These are phyloP conservation scores for Ogataea henricii DNA, from an alignment of 805 yeast species.

Conservation along the genomic window DNA sequence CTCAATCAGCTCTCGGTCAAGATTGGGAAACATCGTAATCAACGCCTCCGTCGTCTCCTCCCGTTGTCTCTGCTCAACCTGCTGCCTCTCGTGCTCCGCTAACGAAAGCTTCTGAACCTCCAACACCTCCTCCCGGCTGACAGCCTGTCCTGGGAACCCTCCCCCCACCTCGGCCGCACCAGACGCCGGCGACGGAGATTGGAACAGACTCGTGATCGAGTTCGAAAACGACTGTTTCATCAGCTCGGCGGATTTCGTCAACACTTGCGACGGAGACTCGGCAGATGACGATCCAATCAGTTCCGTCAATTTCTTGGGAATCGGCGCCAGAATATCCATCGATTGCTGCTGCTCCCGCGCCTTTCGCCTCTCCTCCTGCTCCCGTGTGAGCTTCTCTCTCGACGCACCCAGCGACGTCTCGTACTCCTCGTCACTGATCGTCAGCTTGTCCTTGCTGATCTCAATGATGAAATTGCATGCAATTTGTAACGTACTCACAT, in stretches of 20 bases:
- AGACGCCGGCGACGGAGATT: slow-evolving; percentile 19
- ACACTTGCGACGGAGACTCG: slow-evolving; percentile 37
- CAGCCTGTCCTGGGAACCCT: slow-evolving; percentile 2
- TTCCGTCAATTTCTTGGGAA: slow-evolving; percentile 29
- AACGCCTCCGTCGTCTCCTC: slow-evolving; percentile 51
- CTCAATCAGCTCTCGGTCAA: slow-evolving; percentile 66
- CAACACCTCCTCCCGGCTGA: slow-evolving; percentile 21
- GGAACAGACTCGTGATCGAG: slow-evolving; percentile 28
- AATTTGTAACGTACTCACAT: slow-evolving; percentile 85
- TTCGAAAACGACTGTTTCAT: slow-evolving; percentile 37
- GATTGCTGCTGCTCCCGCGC: slow-evolving; percentile 1
- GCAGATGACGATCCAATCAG: slow-evolving; percentile 25
- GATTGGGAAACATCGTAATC: slow-evolving; percentile 70
- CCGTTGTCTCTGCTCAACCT: slow-evolving; percentile 45
- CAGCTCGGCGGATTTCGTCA: slow-evolving; percentile 39
- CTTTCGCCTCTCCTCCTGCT: neutral
- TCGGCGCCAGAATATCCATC: slow-evolving; percentile 24
- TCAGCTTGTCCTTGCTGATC: slow-evolving; percentile 56
- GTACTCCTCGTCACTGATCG: slow-evolving; percentile 61
- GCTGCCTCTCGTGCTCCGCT: slow-evolving; percentile 33
- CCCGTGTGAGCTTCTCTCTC: slow-evolving; percentile 39
- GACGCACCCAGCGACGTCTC: slow-evolving; percentile 47
- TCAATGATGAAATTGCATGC: slow-evolving; percentile 79
- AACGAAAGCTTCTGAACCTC: slow-evolving; percentile 34
- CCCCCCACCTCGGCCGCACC: neutral